Base-by-base conservation (phyloP, 352 stramenopile genomes). In the Globisporangium canariense region DNA sequence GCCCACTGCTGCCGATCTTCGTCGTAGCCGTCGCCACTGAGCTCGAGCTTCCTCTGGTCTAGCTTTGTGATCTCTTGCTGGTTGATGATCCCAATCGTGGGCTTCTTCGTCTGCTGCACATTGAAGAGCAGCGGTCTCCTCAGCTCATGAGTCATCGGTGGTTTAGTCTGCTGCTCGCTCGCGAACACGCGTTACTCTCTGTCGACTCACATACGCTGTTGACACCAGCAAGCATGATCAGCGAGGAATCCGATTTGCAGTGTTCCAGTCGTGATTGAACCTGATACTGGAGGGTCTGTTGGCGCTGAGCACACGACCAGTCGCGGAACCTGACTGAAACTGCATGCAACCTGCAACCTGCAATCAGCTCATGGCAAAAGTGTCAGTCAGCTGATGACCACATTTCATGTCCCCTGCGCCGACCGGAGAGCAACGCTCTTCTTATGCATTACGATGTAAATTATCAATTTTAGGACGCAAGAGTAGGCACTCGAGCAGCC, bases 91-190 rank as follows among this genome's bases (percentile, higher is more conserved):
- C 75, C 78, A 18, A 91, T 64, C 8, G 72, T 65, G 11, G 68
- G 75, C 20, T 65, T 72, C 22, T 76, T 76, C 2, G 73, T 69
- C 38, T 65, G 71, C 13, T 79, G 69, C 10, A 90, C 78, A 36
- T 85, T 69, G 62, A 89, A 91, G 30, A 78, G 67, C 45, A 82
- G 56, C 22, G 82, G 77, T 9, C 80, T 79, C 50, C 72, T 75
- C 14, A 91, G 71, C 59, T 81, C 82, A 58, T 85, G 65, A 28
- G 79, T 72, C 79, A 89, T 89, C 28, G 38, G 20, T 22, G 3
- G 13, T 47, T 14, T 9, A 47, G 41, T n/a, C 18, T 49, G 16
- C n/a, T 11, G 18, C 43, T 49, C n/a, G 43, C 4, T 14, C 9
- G 36, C 9, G 36, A 41, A 16, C 36, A 41, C 36, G 36, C 9